A percentile compares a stretch with the other conserved stretches of the same genome.
Evolutionary conservation across 192 early-diverging fungal genomes (phyloP).

Genomic region (Coemansia sp.): DNA sequence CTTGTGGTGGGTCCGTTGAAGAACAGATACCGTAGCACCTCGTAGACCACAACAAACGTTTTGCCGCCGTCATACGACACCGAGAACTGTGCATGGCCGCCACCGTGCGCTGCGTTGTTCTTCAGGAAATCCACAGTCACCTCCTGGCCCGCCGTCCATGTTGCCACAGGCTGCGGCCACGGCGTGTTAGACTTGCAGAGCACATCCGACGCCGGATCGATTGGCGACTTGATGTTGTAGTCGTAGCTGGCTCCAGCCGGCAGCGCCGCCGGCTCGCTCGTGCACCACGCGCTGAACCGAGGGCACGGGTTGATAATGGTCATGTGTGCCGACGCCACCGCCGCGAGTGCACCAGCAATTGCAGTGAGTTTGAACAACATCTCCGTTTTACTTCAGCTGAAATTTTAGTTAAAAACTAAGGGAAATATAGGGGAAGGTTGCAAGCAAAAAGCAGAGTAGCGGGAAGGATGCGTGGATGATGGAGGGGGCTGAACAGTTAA

Average conservation of each 20-base stretch:
- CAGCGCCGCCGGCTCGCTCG: constrained; percentile 32
- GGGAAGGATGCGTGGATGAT: not conserved
- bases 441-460: not conserved
- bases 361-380: constrained; percentile 4
- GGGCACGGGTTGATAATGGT: constrained; percentile 39
- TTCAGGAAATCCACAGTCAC: constrained; percentile 38
- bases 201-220: constrained; percentile 18
- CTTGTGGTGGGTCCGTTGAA: constrained; percentile 8
- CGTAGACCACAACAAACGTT: constrained; percentile 56
- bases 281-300: constrained; percentile 26
- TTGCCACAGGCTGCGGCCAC: constrained; percentile 23
- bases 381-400: constrained; percentile 7
- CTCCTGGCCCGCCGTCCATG: constrained; percentile 47
- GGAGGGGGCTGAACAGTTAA: not conserved
- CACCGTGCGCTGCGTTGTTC: constrained; percentile 44
- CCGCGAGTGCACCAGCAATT: constrained; percentile 9
- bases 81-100: constrained; percentile 64
- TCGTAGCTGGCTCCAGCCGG: constrained; percentile 49
- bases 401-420: not conserved
- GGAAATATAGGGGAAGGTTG: not conserved
- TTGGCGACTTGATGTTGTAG: constrained; percentile 35
- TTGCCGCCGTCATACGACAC: constrained; percentile 58
- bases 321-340: constrained; percentile 30
- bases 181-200: constrained; percentile 54
- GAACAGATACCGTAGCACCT: constrained; percentile 56